Evolutionary conservation across 257 asterid genomes (phyloP), one percentile per base, ranked within the genome.

Genomic region (Solanum medicagineum): DNA sequence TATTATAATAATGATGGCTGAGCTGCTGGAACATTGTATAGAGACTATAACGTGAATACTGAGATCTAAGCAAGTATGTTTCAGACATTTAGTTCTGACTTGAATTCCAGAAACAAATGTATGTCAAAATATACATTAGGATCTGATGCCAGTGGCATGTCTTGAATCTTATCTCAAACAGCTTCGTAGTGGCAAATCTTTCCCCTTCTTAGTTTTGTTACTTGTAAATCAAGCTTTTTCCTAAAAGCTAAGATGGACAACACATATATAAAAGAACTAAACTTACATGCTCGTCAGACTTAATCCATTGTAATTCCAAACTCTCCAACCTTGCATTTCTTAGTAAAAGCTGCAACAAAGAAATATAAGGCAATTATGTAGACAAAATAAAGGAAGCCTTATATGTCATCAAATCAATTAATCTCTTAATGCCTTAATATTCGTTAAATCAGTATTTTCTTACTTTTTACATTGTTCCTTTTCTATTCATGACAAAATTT

Each of bases 231-330:
- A 53, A 51, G 65, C 63, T 53, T 5, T 75, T 51, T 77, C 68
- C 47, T 68, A 53, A 60, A 56, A 9, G 54, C 84, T 42, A 57
- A 59, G 40, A 59, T 26, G 59, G 29, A 85, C 75, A 73, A 9
- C 44, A 66, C 65, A 66, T 36, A 81, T 36, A 65, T 16, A 73
- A 42, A 84, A 40, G 59, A 84, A 69, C 88, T 51, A 73, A 83
- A 44, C 95, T 93, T 88, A 94, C 98, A 88, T 97, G 95, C 86
- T 92, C 94, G 85, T 87, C 90, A 85, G 97, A 92, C 90, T 96
- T 97, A 62, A 97, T 93, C 98, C 97, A 95, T 81, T 89, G 97
- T 82, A 97, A 91, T 84, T 97, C 98, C 91, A 97, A 90, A 86
- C 89, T 86, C 85, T 85, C 93, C 95, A 95, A 86, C 89, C 92